These are phyloP conservation scores for Paramyrothecium roridum DNA, from an alignment of 2,329 filamentous ascomycete genomes.

Conservation along the genomic window DNA sequence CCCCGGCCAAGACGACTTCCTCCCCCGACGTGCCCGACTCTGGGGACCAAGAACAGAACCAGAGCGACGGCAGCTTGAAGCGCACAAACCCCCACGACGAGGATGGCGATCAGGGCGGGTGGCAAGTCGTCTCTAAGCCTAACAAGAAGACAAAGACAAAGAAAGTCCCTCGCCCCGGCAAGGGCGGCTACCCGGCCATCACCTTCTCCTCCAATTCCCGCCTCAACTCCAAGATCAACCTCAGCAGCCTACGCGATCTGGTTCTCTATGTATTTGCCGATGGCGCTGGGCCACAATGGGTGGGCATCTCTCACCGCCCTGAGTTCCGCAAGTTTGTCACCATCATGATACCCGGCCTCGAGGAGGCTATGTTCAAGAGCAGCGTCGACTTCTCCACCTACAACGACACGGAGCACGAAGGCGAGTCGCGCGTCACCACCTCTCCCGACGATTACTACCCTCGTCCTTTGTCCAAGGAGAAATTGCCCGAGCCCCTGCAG, in stretches of 20 bases:
- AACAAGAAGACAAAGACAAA: constrained; percentile 59
- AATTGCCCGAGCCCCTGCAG: constrained; percentile 52
- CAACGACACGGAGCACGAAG: constrained; percentile 28
- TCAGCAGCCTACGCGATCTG: constrained; percentile 61
- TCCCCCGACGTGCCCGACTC: constrained; percentile 9
- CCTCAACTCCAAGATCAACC: constrained; percentile 59
- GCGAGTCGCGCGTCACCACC: constrained; percentile 30
- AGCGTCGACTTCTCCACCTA: constrained; percentile 46
- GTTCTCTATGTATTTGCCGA: constrained; percentile 67
- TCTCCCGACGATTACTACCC: constrained; percentile 61
- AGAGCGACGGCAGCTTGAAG: constrained; percentile 43
- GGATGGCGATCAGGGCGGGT: constrained; percentile 38
- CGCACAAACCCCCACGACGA: constrained; percentile 45
- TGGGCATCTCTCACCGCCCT: constrained; percentile 59
- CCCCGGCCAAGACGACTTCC: not conserved
- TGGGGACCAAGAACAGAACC: constrained; percentile 3
- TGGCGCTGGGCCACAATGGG: constrained; percentile 62
- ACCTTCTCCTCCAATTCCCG: constrained; percentile 55
- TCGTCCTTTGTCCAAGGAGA: constrained; percentile 45
- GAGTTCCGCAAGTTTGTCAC: constrained; percentile 77
- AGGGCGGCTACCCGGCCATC: constrained; percentile 59
- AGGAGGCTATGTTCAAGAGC: constrained; percentile 82
- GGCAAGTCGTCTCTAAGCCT: constrained; percentile 53
- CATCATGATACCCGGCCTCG: constrained; percentile 88
- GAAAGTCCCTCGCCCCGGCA: constrained; percentile 54